Evolutionary conservation across 306 rosid genomes (phyloP).

Genomic region (Rosa lucieae): DNA sequence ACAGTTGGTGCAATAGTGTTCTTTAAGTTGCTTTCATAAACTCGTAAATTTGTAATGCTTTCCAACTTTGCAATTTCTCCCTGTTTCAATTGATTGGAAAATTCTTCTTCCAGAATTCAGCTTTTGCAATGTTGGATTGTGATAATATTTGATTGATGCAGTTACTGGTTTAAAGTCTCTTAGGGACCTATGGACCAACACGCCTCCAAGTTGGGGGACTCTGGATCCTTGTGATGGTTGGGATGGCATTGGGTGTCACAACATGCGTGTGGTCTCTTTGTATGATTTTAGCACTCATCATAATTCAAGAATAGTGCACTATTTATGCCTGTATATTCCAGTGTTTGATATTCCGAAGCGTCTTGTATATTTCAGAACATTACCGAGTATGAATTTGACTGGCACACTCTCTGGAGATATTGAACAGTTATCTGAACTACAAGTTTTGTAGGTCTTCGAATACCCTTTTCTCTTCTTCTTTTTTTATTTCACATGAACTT

Average conservation of each 20-base stretch:
- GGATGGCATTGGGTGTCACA: constrained; percentile 48
- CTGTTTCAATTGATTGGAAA: not conserved
- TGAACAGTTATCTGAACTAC: constrained; percentile 43
- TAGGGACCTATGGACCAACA: constrained; percentile 25
- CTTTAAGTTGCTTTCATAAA: not conserved
- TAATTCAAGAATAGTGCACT: not conserved
- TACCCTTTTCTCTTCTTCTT: constrained; percentile 1
- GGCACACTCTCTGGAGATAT: constrained; percentile 58
- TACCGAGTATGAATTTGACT: constrained; percentile 42
- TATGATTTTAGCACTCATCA: constrained; percentile 17
- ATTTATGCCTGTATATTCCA: not conserved
- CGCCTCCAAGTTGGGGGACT: constrained; percentile 41
- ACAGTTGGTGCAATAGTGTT: not conserved
- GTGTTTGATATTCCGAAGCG: not conserved
- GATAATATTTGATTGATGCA: constrained; percentile 18
- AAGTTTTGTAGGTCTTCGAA: constrained; percentile 42
- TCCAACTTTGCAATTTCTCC: not conserved
- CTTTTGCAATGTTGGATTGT: not conserved
- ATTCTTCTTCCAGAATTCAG: not conserved
- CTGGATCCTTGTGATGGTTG: constrained; percentile 49
- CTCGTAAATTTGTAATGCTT: not conserved
- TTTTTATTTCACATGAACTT: not conserved
- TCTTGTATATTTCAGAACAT: constrained; percentile 42
- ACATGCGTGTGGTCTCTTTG: constrained; percentile 46
- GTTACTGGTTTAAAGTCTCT: constrained; percentile 38